These are phyloP conservation scores for Backusella sp. DNA, from an alignment of 192 early-diverging fungal species.

Conservation along the genomic window DNA sequence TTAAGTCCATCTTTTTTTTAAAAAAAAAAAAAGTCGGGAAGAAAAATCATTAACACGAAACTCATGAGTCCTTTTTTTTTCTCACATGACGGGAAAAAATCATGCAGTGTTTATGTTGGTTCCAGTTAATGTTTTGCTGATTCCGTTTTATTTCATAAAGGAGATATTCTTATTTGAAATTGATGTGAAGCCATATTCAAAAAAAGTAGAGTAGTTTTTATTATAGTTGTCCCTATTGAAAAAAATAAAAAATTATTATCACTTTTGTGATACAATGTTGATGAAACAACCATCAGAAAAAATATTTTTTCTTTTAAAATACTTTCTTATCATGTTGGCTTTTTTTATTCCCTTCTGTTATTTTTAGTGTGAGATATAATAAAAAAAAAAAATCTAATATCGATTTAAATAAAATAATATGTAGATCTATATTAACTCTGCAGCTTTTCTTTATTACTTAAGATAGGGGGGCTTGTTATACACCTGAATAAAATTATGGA, in stretches of 20 bases:
- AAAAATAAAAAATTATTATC: neutral
- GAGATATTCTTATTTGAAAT: neutral
- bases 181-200: neutral
- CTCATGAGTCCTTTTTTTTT: neutral
- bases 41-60: slow-evolving; percentile 2
- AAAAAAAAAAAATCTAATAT: neutral
- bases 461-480: neutral
- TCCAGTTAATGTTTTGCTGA: neutral
- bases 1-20: neutral
- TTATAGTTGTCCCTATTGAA: neutral
- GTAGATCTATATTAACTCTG: neutral
- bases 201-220: neutral
- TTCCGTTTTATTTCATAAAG: neutral
- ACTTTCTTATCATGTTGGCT: neutral
- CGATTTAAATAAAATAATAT: neutral
- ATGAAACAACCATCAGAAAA: neutral
- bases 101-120: neutral
- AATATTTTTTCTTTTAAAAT: neutral
- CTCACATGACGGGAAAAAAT: slow-evolving; percentile 6
- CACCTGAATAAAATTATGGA: neutral
- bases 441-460: neutral
- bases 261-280: neutral
- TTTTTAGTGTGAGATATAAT: neutral
- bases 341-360: neutral
- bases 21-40: neutral